These are phyloP conservation scores for Phytopythium kandeliae DNA, from an alignment of 352 stramenopile genomes.

Conservation along the genomic window DNA sequence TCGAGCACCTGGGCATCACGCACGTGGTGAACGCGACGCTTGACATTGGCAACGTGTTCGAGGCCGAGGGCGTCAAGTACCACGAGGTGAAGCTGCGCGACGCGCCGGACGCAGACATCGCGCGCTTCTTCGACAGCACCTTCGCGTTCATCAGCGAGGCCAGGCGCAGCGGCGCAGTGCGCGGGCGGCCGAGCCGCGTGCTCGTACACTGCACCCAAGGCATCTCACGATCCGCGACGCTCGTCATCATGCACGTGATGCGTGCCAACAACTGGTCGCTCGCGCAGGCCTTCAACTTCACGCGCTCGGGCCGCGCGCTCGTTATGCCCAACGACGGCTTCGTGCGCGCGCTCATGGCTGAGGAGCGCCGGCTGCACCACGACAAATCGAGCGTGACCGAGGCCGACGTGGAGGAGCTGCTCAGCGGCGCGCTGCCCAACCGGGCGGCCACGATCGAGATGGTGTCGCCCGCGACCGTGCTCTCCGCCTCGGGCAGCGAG, in stretches of 20 bases:
- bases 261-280: slow-evolving; percentile 46
- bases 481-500: slow-evolving; percentile 1
- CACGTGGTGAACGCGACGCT: slow-evolving; percentile 64
- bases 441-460: slow-evolving; percentile 14
- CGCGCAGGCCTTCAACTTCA: slow-evolving; percentile 57
- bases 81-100: slow-evolving; percentile 60
- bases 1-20: slow-evolving; percentile 60
- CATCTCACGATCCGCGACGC: slow-evolving; percentile 60
- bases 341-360: slow-evolving; percentile 31
- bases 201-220: slow-evolving; percentile 72
- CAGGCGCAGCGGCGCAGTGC: slow-evolving; percentile 7
- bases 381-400: slow-evolving; percentile 38
- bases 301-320: slow-evolving; percentile 33
- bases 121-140: slow-evolving; percentile 32
- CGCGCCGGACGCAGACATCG: slow-evolving; percentile 34
- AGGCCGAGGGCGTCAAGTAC: slow-evolving; percentile 39
- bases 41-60: slow-evolving; percentile 53
- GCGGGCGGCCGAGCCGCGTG: slow-evolving; percentile 26
- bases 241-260: slow-evolving; percentile 73
- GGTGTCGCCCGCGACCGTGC: slow-evolving; percentile 1
- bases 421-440: slow-evolving; percentile 28
- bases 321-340: slow-evolving; percentile 66
- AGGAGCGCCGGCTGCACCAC: slow-evolving; percentile 43
- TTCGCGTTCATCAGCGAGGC: slow-evolving; percentile 44
- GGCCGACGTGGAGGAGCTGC: slow-evolving; percentile 46